Base-by-base conservation (phyloP, 148 eudicot genomes). In the Silene conica region DNA sequence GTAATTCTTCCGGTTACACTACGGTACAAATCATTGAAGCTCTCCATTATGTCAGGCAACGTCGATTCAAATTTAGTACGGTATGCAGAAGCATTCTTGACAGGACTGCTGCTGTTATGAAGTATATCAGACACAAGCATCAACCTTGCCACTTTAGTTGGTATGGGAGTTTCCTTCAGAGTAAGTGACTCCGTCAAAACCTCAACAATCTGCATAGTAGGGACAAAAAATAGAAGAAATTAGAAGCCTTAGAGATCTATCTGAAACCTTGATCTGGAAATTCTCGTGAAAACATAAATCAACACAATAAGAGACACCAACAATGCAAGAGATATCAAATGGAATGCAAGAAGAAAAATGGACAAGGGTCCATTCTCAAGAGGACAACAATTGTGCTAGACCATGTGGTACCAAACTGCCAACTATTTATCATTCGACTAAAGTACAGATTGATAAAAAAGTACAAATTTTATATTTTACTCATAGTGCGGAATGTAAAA, bases 51-150 rank as follows among this genome's bases (percentile, higher is more conserved):
- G 69, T 92, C 96, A 52, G 97, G 97, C 57, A 95, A 82, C 55
- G 87, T 86, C 52, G 88, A 87, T 82, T 95, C 98, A 77, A 92
- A 95, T 82, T 92, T 95, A n/a, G 98, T 95, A 66, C 98, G 98
- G 74, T 95, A 95, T 28, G 98, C 98, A 75, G 98, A 95, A 20
- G 98, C 98, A 77, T 95, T 95, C 83, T 90, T 95, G 31, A 95
- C 97, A 62, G 98, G 98, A 74, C 96, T 97, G 84, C 96, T 95
- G 79, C 98, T 95, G 70, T 92, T 95, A 72, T 95, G 98, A 73
- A 95, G 97, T 76, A 95, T 85, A 79, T 95, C 98, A 26, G 98
- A 95, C 57, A 95, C 96, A 43, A 95, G 97, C 97, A 95, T 95
- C 77, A 95, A 91, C 85, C 98, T 86, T 15, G 98, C 96, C 84